phyloP scores from a whole-genome alignment of 805 yeast species.

The Peterozyma toletana region DNA sequence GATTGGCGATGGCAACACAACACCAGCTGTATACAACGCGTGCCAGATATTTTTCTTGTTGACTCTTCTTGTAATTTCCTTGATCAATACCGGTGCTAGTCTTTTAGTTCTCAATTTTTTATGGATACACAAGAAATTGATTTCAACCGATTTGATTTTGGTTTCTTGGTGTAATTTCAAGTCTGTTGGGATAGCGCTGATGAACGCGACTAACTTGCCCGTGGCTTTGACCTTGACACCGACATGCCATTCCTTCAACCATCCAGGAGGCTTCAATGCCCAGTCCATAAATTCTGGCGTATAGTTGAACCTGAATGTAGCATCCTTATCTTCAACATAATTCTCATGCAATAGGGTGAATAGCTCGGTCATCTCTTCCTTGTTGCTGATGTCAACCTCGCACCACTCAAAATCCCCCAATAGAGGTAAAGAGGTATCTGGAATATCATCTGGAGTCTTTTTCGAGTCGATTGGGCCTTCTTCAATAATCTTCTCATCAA shows the following conservation, averaged over 20 bases:
- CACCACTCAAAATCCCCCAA: slow-evolving; percentile 85
- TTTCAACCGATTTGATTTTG: slow-evolving; percentile 64
- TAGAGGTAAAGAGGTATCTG: slow-evolving; percentile 63
- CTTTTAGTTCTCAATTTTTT: slow-evolving; percentile 91
- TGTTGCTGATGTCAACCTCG: slow-evolving; percentile 55
- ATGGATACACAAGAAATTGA: slow-evolving; percentile 91
- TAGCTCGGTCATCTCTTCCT: slow-evolving; percentile 63
- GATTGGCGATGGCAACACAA: slow-evolving; percentile 86
- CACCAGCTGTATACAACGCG: slow-evolving; percentile 92
- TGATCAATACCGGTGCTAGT: slow-evolving; percentile 87
- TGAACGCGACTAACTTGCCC: slow-evolving; percentile 81
- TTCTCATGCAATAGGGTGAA: slow-evolving; percentile 76
- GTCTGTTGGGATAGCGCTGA: slow-evolving; percentile 79
- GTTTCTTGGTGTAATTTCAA: slow-evolving; percentile 50
- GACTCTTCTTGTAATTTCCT: slow-evolving; percentile 90
- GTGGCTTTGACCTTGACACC: slow-evolving; percentile 83
- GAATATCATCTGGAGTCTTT: slow-evolving; percentile 67
- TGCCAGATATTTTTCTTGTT: slow-evolving; percentile 86
- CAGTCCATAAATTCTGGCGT: slow-evolving; percentile 77
- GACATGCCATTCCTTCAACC: slow-evolving; percentile 81
- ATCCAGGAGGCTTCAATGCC: slow-evolving; percentile 95
- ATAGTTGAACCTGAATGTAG: slow-evolving; percentile 87
- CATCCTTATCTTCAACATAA: slow-evolving; percentile 92
- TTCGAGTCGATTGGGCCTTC: slow-evolving; percentile 78
- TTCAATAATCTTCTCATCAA: slow-evolving; percentile 55